Evolutionary conservation across 78 protist species (phyloP).

Genomic region (Polysphondylium violaceum): DNA sequence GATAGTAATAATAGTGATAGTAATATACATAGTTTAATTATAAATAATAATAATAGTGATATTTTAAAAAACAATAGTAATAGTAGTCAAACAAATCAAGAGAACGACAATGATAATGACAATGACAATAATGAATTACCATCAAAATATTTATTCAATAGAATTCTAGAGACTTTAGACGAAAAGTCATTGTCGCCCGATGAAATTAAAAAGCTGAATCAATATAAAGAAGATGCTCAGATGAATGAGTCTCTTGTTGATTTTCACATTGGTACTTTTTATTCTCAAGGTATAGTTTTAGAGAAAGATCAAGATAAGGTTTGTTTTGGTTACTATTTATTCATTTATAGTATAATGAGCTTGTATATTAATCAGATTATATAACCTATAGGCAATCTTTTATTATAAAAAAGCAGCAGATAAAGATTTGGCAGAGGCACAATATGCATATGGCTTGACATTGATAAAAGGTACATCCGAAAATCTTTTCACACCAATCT

Average conservation of each 20-base stretch:
- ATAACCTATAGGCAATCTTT: background rate
- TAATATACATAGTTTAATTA: too few relatives aligned
- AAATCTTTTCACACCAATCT: slow-evolving; percentile 22
- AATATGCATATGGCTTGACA: slow-evolving; percentile 46
- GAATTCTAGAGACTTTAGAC: too few relatives aligned
- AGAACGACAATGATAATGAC: too few relatives aligned
- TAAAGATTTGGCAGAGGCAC: slow-evolving; percentile 49
- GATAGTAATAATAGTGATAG: too few relatives aligned
- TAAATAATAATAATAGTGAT: too few relatives aligned
- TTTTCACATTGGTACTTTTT: slow-evolving; percentile 49
- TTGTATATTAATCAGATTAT: too few relatives aligned
- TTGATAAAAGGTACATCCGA: background rate
- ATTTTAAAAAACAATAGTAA: too few relatives aligned
- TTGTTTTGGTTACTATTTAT: too few relatives aligned
- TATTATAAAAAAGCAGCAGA: slow-evolving; percentile 48
- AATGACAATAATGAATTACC: too few relatives aligned
- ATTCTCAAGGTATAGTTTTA: slow-evolving; percentile 40
- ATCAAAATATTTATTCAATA: too few relatives aligned
- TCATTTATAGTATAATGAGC: too few relatives aligned
- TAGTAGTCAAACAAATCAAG: too few relatives aligned
- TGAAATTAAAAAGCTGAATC: slow-evolving; percentile 10
- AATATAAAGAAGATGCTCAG: slow-evolving; percentile 1
- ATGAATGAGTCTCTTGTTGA: slow-evolving; percentile 48
- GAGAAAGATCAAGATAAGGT: slow-evolving; percentile 10
- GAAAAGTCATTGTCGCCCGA: background rate